phyloP scores from a whole-genome alignment of 148 eudicot genomes.

The Mesembryanthemum crystallinum region DNA sequence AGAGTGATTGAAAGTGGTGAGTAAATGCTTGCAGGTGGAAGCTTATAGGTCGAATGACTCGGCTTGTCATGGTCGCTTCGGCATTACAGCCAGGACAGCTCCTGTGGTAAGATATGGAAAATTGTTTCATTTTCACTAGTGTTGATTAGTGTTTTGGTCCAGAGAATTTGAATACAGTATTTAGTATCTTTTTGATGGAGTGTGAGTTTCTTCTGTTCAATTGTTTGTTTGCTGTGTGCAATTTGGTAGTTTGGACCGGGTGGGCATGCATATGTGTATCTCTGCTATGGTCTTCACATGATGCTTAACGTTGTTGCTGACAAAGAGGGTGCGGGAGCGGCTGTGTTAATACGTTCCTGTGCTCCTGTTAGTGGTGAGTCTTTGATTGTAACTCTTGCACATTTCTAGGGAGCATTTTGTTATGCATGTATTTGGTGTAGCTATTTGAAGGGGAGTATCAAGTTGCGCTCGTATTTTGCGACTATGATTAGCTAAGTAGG shows the following conservation, averaged over 20 bases:
- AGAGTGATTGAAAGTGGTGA: background rate
- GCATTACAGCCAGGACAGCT: conserved; percentile 86
- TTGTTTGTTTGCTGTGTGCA: background rate
- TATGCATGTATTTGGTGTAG: too few relatives aligned
- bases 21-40: conserved; percentile 59
- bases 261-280: conserved; percentile 91
- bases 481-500: too few relatives aligned
- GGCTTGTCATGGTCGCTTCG: conserved; percentile 92
- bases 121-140: background rate
- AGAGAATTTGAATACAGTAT: background rate
- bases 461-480: background rate
- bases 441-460: too few relatives aligned
- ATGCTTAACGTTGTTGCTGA: conserved; percentile 98
- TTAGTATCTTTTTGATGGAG: background rate
- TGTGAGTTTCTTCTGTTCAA: conserved; percentile 2
- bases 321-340: conserved; percentile 84
- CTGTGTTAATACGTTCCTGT: conserved; percentile 88
- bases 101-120: conserved; percentile 55
- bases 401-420: conserved; percentile 1
- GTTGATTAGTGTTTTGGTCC: background rate
- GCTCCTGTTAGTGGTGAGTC: conserved; percentile 79
- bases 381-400: background rate
- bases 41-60: conserved; percentile 91
- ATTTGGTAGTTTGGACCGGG: conserved; percentile 83
- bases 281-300: conserved; percentile 84